Evolutionary conservation across 2,329 filamentous ascomycete species (phyloP), one percentile per base, ranked within the genome.

Genomic region (Beauveria caledonica): DNA sequence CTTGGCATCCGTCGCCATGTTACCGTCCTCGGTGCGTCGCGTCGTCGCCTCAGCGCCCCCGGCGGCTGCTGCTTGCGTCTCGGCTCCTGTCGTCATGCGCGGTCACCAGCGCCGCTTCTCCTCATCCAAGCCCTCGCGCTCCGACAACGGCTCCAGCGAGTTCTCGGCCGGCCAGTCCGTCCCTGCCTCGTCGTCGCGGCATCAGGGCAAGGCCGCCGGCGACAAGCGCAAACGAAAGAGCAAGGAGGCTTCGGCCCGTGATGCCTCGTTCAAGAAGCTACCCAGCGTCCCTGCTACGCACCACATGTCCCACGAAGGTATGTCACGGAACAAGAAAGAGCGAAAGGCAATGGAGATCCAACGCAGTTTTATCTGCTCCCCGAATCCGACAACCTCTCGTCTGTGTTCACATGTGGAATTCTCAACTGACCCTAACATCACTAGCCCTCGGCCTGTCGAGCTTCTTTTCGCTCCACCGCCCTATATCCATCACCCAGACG

Each of bases 401-500:
- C 36, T 13, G 21, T 49, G 40, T 15, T 27, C 33, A 36, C 33
- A 15, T 51, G 29, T 19, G 13, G 5, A 42, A 21, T 33, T 50
- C 21, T 39, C 6, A 19, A 57, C 66, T 66, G 56, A 69, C 61
- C 53, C 53, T 21, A 9, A 7, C n/a, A 23, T 45, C 15, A 29
- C 64, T 66, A 97, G 94, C 95, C 70, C 82, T 97, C 63, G 87
- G 89, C 64, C 80, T 96, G 50, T 94, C 93, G 8, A 88, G 88
- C 62, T 97, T 99, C 81, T 97, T 97, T 79, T 95, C 92, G 64
- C 88, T 96, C 66, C 91, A 99, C 76, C 87, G 94, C 63, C 94
- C 94, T 50, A 93, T 99, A 69, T 96, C 91, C 60, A 85, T 97
- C 65, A 92, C 87, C 54, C 86, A 87, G 67, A 87, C 88, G 66